Evolutionary conservation across 192 early-diverging fungal genomes (phyloP), one percentile per base, ranked within the genome.

Genomic region (Coemansia sp.): DNA sequence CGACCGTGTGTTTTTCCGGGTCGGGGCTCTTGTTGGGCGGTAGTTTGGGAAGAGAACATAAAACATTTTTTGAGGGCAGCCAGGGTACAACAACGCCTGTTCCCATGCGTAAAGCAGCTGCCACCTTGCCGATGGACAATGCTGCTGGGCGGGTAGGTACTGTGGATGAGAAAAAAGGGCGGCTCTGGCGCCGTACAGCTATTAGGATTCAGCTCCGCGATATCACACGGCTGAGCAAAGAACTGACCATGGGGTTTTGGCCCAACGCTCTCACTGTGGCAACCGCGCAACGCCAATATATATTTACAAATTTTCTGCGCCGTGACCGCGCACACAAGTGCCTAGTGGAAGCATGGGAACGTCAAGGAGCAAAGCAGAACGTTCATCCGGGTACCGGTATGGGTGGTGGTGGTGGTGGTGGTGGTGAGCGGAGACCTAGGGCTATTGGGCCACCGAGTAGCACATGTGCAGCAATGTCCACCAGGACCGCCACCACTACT

Each of bases 281-380:
- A 15, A 66, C 63, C 1, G 9, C 23, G 7, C 36, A 45, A 15
- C 44, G 63, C 0, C 70, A 73, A 29, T 73, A 61, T 37, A 73
- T 73, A 20, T 73, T 73, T 29, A 73, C 70, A 15, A 66, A 73
- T 34, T 54, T 73, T 51, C 29, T 73, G 42, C 70, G 70, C 28
- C 45, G 70, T 13, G 70, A 73, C 58, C 50, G 59, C 9, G 70
- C 63, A 24, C 44, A 65, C 44, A 54, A 52, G 23, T 49, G 45
- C 14, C 38, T 65, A 3, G 42, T 24, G 15, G 50, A 58, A 11
- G 54, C 50, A 13, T 65, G 63, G 63, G 23, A 25, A 25, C 6
- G 18, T 19, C 13, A 38, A 40, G 38, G 20, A 40, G 7, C 38
- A 18, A n/a, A 40, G 6, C n/a, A n/a, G n/a, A n/a, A n/a, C n/a